A percentile compares a stretch with the other conserved stretches of the same genome.
Evolutionary conservation across 257 asterid species (phyloP).

Genomic region (Penstemon davidsonii): DNA sequence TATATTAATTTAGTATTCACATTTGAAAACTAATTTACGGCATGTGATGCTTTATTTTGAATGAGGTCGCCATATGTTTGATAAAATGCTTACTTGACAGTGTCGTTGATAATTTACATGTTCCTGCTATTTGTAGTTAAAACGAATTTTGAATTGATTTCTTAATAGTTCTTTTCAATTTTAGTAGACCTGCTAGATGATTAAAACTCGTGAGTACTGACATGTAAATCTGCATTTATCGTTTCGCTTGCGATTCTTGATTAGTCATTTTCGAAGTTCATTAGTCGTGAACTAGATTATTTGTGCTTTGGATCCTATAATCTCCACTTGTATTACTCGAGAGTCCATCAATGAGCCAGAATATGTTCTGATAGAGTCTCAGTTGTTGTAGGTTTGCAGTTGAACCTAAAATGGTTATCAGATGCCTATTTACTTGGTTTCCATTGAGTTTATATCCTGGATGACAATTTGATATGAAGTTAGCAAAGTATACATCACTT

Average conservation of each 20-base stretch:
- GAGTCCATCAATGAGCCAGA: background rate
- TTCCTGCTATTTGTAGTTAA: conserved; percentile 1
- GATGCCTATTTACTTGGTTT: conserved; percentile 2
- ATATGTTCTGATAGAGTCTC: background rate
- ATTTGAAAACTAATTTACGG: no score
- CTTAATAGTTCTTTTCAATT: background rate
- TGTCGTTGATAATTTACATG: background rate
- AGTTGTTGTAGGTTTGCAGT: background rate
- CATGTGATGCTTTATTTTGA: background rate
- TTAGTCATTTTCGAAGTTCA: background rate
- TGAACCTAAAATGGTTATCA: conserved; percentile 6
- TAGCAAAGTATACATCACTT: background rate
- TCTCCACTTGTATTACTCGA: background rate
- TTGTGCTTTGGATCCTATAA: background rate
- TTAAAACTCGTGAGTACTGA: background rate
- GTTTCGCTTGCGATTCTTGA: no score
- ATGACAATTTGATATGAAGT: background rate
- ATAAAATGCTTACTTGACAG: conserved; percentile 26
- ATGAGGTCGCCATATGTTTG: conserved; percentile 37
- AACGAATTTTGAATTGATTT: background rate
- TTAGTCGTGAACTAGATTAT: background rate
- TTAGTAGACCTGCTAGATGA: conserved; percentile 4
- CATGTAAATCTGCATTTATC: no score
- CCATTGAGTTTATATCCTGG: background rate
- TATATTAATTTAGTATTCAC: no score